Evolutionary conservation across 192 early-diverging fungal genomes (phyloP).

Genomic region (Backusella parvicylindrica): DNA sequence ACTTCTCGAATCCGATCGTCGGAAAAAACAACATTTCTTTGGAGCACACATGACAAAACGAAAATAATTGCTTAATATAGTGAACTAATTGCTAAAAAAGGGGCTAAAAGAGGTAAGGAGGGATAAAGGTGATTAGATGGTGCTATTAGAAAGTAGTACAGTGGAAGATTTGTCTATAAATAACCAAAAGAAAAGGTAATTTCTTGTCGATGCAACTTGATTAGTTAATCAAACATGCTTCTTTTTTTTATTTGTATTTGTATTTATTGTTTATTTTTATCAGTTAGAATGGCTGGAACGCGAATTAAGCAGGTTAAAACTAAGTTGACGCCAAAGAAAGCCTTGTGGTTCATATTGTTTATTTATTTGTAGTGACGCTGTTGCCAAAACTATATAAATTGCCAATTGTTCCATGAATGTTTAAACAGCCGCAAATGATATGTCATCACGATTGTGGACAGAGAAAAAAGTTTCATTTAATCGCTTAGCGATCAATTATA

Average conservation of each 20-base stretch:
- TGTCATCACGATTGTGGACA: background rate
- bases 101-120: background rate
- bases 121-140: background rate
- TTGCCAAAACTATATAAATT: slow-evolving; percentile 6
- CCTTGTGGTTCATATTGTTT: background rate
- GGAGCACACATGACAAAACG: slow-evolving; percentile 2
- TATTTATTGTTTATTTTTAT: background rate
- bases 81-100: background rate
- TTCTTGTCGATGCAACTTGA: slow-evolving; percentile 1
- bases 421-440: background rate
- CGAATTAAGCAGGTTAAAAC: background rate
- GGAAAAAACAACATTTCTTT: slow-evolving; percentile 5
- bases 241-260: background rate
- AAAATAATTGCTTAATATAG: slow-evolving; percentile 4
- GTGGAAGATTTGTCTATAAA: background rate
- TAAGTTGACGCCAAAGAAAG: background rate
- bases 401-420: slow-evolving; percentile 3
- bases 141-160: background rate
- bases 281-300: background rate
- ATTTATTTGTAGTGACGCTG: background rate
- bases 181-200: slow-evolving; percentile 4
- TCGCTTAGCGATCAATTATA: background rate
- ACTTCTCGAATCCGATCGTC: slow-evolving; percentile 13
- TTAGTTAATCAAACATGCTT: slow-evolving; percentile 5
- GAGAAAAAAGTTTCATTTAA: background rate